Conservation (phyloP, 2,329 filamentous ascomycete species). For the Dactylellina parvicollis region DNA sequence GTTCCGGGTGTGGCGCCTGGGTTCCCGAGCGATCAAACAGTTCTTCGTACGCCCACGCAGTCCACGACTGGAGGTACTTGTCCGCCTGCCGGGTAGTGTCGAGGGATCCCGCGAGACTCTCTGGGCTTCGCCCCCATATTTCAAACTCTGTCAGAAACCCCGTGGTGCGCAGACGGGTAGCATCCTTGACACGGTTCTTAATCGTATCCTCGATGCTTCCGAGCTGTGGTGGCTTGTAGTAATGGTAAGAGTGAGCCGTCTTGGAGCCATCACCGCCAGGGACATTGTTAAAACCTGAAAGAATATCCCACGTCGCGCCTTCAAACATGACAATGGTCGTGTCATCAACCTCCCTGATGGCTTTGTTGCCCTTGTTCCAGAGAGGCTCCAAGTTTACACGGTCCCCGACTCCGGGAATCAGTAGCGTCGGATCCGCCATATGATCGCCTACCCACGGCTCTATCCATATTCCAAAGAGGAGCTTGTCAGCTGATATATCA, state of each 20-base stretch:
- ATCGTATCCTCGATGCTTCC: slow-evolving; percentile 43
- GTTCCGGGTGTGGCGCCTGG: slow-evolving; percentile 5
- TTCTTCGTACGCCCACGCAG: slow-evolving; percentile 50
- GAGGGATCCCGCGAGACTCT: slow-evolving; percentile 12
- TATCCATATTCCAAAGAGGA: background rate
- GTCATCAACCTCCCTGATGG: slow-evolving; percentile 39
- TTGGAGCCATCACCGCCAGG: slow-evolving; percentile 51
- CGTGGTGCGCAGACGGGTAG: slow-evolving; percentile 31
- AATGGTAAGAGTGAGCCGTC: slow-evolving; percentile 52
- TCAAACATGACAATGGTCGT: slow-evolving; percentile 53
- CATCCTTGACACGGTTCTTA: slow-evolving; percentile 50
- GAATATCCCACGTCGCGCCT: slow-evolving; percentile 44
- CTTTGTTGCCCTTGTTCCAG: slow-evolving; percentile 53
- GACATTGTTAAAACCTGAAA: slow-evolving; percentile 51
- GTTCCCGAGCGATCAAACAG: slow-evolving; percentile 24
- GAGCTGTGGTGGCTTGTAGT: slow-evolving; percentile 49
- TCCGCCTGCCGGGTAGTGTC: slow-evolving; percentile 40
- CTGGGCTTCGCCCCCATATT: slow-evolving; percentile 18
- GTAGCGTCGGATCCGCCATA: slow-evolving; percentile 36
- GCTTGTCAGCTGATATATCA: background rate
- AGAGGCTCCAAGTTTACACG: slow-evolving; percentile 43
- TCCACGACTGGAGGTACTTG: slow-evolving; percentile 51
- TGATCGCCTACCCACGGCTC: slow-evolving; percentile 53
- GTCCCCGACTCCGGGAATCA: slow-evolving; percentile 46
- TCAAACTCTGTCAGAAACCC: slow-evolving; percentile 48